Evolutionary conservation across 2,329 filamentous ascomycete genomes (phyloP).

Genomic region (Diplodia corticola): DNA sequence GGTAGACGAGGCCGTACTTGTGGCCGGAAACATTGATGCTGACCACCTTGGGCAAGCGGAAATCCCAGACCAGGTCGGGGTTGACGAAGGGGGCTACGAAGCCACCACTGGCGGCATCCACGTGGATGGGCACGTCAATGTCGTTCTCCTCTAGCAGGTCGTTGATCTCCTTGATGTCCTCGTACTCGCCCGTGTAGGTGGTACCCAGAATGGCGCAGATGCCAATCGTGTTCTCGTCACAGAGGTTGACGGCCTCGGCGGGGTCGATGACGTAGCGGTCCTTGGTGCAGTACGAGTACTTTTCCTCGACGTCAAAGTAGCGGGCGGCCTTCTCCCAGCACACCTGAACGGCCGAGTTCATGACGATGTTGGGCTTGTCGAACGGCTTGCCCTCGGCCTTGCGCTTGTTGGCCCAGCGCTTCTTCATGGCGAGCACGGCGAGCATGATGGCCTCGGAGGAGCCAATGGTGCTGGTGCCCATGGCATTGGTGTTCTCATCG

Average conservation of each 20-base stretch:
- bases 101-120: conserved; percentile 88
- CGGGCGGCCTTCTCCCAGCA: conserved; percentile 90
- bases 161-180: conserved; percentile 90
- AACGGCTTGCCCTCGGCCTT: conserved; percentile 78
- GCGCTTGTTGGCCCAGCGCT: conserved; percentile 85
- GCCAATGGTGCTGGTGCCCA: conserved; percentile 87
- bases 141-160: conserved; percentile 74
- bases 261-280: conserved; percentile 66
- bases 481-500: conserved; percentile 60
- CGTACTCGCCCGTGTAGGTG: conserved; percentile 94
- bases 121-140: conserved; percentile 84
- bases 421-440: conserved; percentile 88
- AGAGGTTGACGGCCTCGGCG: conserved; percentile 59
- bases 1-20: conserved; percentile 70
- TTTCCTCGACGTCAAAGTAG: conserved; percentile 93
- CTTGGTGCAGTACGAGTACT: conserved; percentile 66
- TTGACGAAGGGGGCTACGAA: conserved; percentile 92
- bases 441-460: conserved; percentile 89
- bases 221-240: conserved; percentile 77
- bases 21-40: conserved; percentile 95
- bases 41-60: conserved; percentile 82
- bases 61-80: conserved; percentile 86
- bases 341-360: conserved; percentile 94
- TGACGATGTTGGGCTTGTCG: conserved; percentile 85
- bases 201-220: conserved; percentile 90